phyloP scores from a whole-genome alignment of 23 red algal genomes.

The Gracilaria gracilis region DNA sequence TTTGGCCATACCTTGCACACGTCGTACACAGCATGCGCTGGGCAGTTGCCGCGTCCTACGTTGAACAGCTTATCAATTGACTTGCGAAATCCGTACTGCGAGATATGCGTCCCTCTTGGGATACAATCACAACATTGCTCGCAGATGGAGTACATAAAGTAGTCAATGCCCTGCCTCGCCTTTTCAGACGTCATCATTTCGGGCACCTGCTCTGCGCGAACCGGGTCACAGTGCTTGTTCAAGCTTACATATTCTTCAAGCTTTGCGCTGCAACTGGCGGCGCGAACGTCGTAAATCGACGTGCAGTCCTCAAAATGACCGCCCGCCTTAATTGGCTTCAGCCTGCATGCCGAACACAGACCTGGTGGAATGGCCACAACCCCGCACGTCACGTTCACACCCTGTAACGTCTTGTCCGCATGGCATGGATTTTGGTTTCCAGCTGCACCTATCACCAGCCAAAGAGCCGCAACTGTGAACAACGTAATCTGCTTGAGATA shows the following conservation, averaged over 20 bases:
- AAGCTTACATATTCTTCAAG: slow-evolving; percentile 30
- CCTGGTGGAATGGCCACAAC: slow-evolving; percentile 27
- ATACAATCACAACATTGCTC: slow-evolving; percentile 65
- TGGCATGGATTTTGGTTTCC: slow-evolving; percentile 64
- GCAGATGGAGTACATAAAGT: slow-evolving; percentile 57
- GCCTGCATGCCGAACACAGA: slow-evolving; percentile 59
- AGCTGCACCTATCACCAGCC: neutral
- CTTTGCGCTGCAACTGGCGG: slow-evolving; percentile 18
- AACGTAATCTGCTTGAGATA: neutral
- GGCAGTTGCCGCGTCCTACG: slow-evolving; percentile 22
- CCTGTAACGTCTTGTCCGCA: slow-evolving; percentile 52
- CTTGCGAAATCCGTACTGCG: slow-evolving; percentile 20
- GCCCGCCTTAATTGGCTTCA: slow-evolving; percentile 29
- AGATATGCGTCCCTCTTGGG: slow-evolving; percentile 21
- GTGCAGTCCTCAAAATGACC: slow-evolving; percentile 60
- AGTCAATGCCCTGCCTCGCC: slow-evolving; percentile 37
- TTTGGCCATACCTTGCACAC: slow-evolving; percentile 53
- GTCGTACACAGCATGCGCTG: slow-evolving; percentile 49
- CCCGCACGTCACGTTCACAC: slow-evolving; percentile 47
- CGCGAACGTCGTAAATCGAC: slow-evolving; percentile 57
- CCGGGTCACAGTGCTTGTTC: slow-evolving; percentile 59
- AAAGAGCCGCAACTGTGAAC: neutral
- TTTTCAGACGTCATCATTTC: neutral
- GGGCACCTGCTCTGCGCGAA: slow-evolving; percentile 32
- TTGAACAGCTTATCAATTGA: slow-evolving; percentile 10